phyloP scores from a whole-genome alignment of 106 monocot species.

The Dioscorea alata region DNA sequence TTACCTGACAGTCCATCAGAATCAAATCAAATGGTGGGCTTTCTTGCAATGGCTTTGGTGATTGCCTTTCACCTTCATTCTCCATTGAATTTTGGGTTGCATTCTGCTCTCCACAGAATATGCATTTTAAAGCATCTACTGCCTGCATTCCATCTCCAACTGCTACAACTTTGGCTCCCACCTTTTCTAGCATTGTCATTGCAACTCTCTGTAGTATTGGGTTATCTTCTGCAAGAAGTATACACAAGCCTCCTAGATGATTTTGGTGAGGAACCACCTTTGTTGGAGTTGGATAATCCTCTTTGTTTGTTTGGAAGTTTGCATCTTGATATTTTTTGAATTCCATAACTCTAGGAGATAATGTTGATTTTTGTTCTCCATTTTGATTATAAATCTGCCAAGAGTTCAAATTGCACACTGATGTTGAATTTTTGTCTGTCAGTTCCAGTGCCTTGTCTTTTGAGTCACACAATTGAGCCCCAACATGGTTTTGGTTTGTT shows the following conservation, averaged over 20 bases:
- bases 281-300: constrained; percentile 5
- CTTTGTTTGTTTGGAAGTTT: background rate
- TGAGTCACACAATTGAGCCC: background rate
- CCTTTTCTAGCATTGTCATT: constrained; percentile 43
- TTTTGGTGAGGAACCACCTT: constrained; percentile 13
- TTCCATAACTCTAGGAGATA: background rate
- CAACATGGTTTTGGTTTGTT: background rate
- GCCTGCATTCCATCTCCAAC: constrained; percentile 53
- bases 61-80: background rate
- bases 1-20: constrained; percentile 63
- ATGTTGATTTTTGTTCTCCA: background rate
- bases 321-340: constrained; percentile 3
- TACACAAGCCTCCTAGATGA: constrained; percentile 30
- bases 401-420: background rate
- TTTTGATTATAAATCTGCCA: background rate
- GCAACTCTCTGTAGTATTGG: constrained; percentile 47
- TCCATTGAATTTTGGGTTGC: constrained; percentile 6
- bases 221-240: constrained; percentile 62
- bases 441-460: background rate
- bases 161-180: constrained; percentile 31
- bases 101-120: constrained; percentile 10
- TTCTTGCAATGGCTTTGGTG: constrained; percentile 6
- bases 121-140: constrained; percentile 33
- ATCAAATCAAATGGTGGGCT: constrained; percentile 31
- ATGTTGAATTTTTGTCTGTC: background rate